Percentiles rank a stretch among this genome's conserved stretches.
Evolutionary conservation across 1,284 basidiomycete species (phyloP).

Genomic region (Marasmius sp.): DNA sequence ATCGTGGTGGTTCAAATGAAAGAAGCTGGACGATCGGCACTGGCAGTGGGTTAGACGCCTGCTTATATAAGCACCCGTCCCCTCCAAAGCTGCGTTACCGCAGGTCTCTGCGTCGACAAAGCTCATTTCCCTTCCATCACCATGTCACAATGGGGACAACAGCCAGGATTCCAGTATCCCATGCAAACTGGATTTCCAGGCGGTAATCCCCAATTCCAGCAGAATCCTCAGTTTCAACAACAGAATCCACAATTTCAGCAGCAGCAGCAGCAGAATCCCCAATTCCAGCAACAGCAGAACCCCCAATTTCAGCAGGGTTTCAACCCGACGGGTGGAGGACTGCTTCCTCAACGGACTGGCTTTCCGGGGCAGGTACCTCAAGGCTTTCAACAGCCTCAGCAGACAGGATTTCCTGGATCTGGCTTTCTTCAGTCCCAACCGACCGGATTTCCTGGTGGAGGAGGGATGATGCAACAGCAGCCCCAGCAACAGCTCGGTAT

Average conservation of each 20-base stretch:
- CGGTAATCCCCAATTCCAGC: constrained; percentile 26
- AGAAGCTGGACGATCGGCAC: neutral
- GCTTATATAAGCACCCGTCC: neutral
- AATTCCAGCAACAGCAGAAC: constrained; percentile 38
- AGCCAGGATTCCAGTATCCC: constrained; percentile 55
- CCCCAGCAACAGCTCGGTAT: constrained; percentile 35
- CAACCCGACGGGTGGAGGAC: constrained; percentile 18
- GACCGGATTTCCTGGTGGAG: constrained; percentile 43
- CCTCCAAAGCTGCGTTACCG: neutral
- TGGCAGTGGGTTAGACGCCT: neutral
- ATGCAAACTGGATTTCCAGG: constrained; percentile 51
- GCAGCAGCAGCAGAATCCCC: constrained; percentile 41
- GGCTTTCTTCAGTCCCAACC: constrained; percentile 44
- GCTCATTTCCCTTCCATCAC: constrained; percentile 1
- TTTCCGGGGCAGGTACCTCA: constrained; percentile 28
- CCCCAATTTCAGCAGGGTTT: constrained; percentile 28
- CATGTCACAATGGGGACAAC: constrained; percentile 28
- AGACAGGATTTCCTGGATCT: constrained; percentile 33
- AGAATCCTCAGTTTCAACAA: constrained; percentile 35
- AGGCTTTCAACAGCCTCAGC: constrained; percentile 20
- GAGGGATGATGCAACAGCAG: constrained; percentile 46
- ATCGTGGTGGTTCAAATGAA: neutral
- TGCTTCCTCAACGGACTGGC: constrained; percentile 44
- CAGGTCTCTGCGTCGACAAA: neutral
- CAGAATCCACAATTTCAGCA: constrained; percentile 46